Base-by-base conservation (phyloP, 2,329 filamentous ascomycete genomes). In the Aspergillus sergii region DNA sequence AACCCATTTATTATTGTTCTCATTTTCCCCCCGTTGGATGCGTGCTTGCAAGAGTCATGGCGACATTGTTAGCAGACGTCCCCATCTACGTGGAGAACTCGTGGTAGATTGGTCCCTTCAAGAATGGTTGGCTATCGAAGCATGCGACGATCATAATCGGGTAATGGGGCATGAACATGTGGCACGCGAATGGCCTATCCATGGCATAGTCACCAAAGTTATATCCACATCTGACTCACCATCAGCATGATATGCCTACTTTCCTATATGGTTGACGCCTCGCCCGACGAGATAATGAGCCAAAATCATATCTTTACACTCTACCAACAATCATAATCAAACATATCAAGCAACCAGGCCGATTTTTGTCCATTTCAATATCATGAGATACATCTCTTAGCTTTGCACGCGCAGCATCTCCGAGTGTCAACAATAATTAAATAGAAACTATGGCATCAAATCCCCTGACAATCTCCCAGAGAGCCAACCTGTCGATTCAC, bases 131-230 rank as follows among this genome's bases (percentile, higher is more conserved):
- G 48, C 21, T 26, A 19, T 30, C 2, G 26, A 16, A 19, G 28
- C n/a, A 55, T 55, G 32, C 34, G 51, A 39, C 21, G 14, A 39
- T 55, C 51, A 39, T 26, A 56, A 59, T 57, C 57, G 57, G 61
- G 43, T 60, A 57, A 61, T 48, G 36, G 39, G 34, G 39, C 23
- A 19, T 45, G 54, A 41, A 57, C 59, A 64, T 61, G 59, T 61
- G 62, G 57, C 50, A 58, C 26, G 43, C 32, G 46, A 62, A 50
- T 45, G 36, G 41, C 36, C 39, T 60, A 63, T 43, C 36, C 57
- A 54, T 60, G 46, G 60, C 39, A 48, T 63, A 45, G 54, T 43
- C 26, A 21, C 32, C 32, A 2, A 53, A 6, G 26, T 39, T 51
- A 43, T 53, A 51, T 30, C n/a, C 34, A 54, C 39, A 43, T 14